Conservation (phyloP, 2,329 filamentous ascomycete species). For the Knoxdaviesia capensis region DNA sequence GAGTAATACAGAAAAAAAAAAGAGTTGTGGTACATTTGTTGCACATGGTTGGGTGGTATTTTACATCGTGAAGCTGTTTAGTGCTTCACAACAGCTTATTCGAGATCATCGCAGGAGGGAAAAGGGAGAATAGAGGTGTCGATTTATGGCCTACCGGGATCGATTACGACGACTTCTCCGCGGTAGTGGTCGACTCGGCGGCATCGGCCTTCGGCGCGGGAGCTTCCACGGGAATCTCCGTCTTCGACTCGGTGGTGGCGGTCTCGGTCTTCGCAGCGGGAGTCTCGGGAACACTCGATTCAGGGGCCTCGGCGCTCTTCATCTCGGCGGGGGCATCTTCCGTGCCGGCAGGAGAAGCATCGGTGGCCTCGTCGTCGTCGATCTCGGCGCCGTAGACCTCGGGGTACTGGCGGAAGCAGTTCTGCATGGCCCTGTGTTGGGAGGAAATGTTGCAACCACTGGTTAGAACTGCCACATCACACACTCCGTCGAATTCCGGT, state of each 20-base stretch:
- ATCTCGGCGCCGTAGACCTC: slow-evolving; percentile 85
- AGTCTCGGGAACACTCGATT: slow-evolving; percentile 1
- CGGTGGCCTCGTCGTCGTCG: slow-evolving; percentile 45
- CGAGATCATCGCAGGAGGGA: too few relatives aligned
- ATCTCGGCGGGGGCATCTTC: slow-evolving; percentile 10
- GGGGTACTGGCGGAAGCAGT: slow-evolving; percentile 84
- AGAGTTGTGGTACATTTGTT: too few relatives aligned
- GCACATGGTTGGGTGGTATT: too few relatives aligned
- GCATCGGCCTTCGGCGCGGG: too few relatives aligned
- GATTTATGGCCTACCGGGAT: too few relatives aligned
- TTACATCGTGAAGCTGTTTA: too few relatives aligned
- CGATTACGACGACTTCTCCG: too few relatives aligned
- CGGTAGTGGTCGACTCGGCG: too few relatives aligned
- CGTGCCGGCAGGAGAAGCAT: slow-evolving; percentile 9
- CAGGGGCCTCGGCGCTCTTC: background rate
- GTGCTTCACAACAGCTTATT: too few relatives aligned
- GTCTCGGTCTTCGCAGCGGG: slow-evolving; percentile 4
- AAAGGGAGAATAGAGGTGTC: too few relatives aligned
- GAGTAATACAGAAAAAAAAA: too few relatives aligned
- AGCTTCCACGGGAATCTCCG: background rate
- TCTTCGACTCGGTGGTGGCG: slow-evolving; percentile 1
- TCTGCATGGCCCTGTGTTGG: slow-evolving; percentile 65
- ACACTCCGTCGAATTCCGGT: background rate
- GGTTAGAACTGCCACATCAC: background rate
- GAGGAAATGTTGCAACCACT: slow-evolving; percentile 10